These are phyloP conservation scores for Cudoniella acicularis DNA, from an alignment of 495 filamentous ascomycete genomes.

Conservation along the genomic window DNA sequence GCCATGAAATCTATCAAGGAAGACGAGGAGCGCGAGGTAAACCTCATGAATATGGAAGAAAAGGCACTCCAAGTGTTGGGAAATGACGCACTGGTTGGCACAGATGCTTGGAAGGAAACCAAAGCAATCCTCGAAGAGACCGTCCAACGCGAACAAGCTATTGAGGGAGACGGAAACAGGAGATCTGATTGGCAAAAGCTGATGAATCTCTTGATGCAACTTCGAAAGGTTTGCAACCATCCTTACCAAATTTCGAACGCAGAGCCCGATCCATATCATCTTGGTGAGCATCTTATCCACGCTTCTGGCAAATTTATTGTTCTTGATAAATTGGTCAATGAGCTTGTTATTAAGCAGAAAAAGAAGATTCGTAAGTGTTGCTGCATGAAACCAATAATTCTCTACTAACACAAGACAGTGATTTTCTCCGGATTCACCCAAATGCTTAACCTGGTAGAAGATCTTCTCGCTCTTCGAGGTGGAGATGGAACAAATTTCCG, in stretches of 20 bases:
- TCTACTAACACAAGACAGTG: conserved; percentile 24
- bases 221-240: conserved; percentile 62
- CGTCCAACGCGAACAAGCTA: conserved; percentile 30
- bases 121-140: conserved; percentile 41
- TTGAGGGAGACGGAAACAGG: conserved; percentile 34
- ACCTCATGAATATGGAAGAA: conserved; percentile 16
- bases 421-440: conserved; percentile 61
- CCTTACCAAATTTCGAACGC: conserved; percentile 54
- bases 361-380: conserved; percentile 44
- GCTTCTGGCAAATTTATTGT: conserved; percentile 64
- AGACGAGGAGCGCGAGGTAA: conserved; percentile 20
- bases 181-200: conserved; percentile 48
- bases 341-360: conserved; percentile 50
- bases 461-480: conserved; percentile 48
- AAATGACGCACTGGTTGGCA: conserved; percentile 14
- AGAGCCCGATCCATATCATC: conserved; percentile 46
- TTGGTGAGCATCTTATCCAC: conserved; percentile 47
- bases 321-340: conserved; percentile 55
- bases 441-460: conserved; percentile 58
- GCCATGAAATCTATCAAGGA: conserved; percentile 29
- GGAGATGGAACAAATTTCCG: conserved; percentile 42
- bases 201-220: conserved; percentile 63
- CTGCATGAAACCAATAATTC: not conserved
- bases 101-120: conserved; percentile 42
- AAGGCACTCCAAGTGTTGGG: conserved; percentile 26